These are phyloP conservation scores for Coemansia sp. DNA, from an alignment of 192 early-diverging fungal species.

Conservation along the genomic window DNA sequence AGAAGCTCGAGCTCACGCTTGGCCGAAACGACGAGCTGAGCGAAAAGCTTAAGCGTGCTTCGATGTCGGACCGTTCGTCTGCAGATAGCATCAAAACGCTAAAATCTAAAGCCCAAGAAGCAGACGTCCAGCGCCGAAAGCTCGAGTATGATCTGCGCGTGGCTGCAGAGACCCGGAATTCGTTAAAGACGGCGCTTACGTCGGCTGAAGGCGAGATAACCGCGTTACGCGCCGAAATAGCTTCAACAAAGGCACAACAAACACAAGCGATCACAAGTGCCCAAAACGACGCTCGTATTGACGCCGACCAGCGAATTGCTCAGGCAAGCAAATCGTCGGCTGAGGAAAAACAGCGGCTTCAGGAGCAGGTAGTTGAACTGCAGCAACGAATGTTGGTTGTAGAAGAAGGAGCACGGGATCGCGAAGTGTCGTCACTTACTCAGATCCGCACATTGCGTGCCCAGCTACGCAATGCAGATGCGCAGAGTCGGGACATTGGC, in stretches of 20 bases:
- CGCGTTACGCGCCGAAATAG: slow-evolving; percentile 17
- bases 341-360: slow-evolving; percentile 38
- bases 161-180: slow-evolving; percentile 22
- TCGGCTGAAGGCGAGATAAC: slow-evolving; percentile 20
- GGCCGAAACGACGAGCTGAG: slow-evolving; percentile 52
- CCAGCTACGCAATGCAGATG: slow-evolving; percentile 36
- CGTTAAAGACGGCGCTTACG: slow-evolving; percentile 24
- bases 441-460: slow-evolving; percentile 37
- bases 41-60: slow-evolving; percentile 21
- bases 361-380: slow-evolving; percentile 46
- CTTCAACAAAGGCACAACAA: slow-evolving; percentile 2
- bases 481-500: slow-evolving; percentile 29
- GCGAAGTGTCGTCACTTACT: slow-evolving; percentile 33
- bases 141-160: slow-evolving; percentile 22
- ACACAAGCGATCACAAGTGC: slow-evolving; percentile 16
- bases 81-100: slow-evolving; percentile 22
- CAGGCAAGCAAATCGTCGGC: slow-evolving; percentile 9
- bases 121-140: slow-evolving; percentile 28
- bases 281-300: slow-evolving; percentile 22
- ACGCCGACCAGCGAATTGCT: slow-evolving; percentile 38
- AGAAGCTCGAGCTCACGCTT: slow-evolving; percentile 51
- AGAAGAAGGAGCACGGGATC: slow-evolving; percentile 42
- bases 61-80: slow-evolving; percentile 27
- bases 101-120: slow-evolving; percentile 13
- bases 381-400: slow-evolving; percentile 29